Conservation (phyloP, 2,329 filamentous ascomycete species). For the Torrubiella hemipterigena region DNA sequence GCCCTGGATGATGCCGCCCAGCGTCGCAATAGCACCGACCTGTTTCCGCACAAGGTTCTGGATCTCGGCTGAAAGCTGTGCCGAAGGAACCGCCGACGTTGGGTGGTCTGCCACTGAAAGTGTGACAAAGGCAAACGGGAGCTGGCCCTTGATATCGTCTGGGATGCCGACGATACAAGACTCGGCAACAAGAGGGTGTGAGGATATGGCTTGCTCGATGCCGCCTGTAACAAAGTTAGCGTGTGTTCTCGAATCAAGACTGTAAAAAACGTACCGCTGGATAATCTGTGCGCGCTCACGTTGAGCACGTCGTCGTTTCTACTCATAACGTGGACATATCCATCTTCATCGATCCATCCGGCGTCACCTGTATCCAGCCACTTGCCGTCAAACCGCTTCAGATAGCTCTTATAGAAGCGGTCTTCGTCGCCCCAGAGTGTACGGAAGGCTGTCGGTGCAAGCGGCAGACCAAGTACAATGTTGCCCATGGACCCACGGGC, state of each 20-base stretch:
- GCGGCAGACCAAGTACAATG: slow-evolving; percentile 71
- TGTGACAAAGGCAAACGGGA: slow-evolving; percentile 81
- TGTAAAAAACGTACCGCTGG: slow-evolving; percentile 50
- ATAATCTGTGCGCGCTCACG: slow-evolving; percentile 85
- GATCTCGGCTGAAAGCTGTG: slow-evolving; percentile 44
- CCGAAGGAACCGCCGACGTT: slow-evolving; percentile 34
- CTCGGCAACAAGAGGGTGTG: slow-evolving; percentile 68
- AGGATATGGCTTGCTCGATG: slow-evolving; percentile 84
- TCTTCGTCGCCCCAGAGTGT: slow-evolving; percentile 79
- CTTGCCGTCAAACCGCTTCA: slow-evolving; percentile 66
- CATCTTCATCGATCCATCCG: slow-evolving; percentile 69
- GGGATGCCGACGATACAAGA: slow-evolving; percentile 79
- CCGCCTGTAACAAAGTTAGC: slow-evolving; percentile 38
- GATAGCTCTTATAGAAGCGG: slow-evolving; percentile 73
- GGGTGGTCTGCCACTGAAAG: slow-evolving; percentile 34
- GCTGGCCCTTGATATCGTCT: slow-evolving; percentile 75
- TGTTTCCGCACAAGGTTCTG: slow-evolving; percentile 63
- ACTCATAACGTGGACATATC: slow-evolving; percentile 53
- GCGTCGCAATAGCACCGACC: slow-evolving; percentile 75
- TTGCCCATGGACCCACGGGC: slow-evolving; percentile 73
- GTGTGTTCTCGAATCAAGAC: neutral
- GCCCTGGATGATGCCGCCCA: slow-evolving; percentile 78
- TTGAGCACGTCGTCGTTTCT: slow-evolving; percentile 81
- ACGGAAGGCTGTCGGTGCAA: slow-evolving; percentile 77
- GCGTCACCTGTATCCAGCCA: slow-evolving; percentile 92